Evolutionary conservation across 2,329 filamentous ascomycete species (phyloP), one percentile per base, ranked within the genome.

Genomic region (Paramyrothecium roridum): DNA sequence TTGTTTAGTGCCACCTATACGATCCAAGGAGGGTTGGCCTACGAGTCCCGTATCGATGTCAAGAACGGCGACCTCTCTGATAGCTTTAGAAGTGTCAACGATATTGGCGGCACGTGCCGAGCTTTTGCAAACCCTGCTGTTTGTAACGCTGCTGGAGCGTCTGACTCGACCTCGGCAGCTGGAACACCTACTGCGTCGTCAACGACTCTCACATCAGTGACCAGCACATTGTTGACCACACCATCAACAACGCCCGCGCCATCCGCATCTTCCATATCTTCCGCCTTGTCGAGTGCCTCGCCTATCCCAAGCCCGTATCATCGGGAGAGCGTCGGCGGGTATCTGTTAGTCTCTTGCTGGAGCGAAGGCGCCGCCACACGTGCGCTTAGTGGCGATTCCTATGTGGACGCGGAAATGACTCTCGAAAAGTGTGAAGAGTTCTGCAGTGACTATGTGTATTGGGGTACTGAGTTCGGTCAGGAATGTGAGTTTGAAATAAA

Each of bases 381-480:
- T n/a, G 79, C 80, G 6, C 69, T 83, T 8, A 54, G 58, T 17
- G 75, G 68, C 21, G 69, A 68, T 3, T 59, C 67, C 4, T 76
- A 73, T 51, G 75, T 73, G 20, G 75, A 78, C 58, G 76, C 81
- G 43, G 67, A 68, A 21, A 81, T 81, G 78, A 81, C 79, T 2
- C 65, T 80, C 11, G 77, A 80, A 54, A 70, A 66, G 46, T 82
- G 79, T 63, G 71, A 73, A 68, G 57, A 59, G 2, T 78, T 75
- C 65, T 82, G 79, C 68, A 73, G 70, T 2, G 70, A 68, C 1
- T 81, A 74, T 62, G 67, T 70, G 48, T 80, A 77, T 59, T 82
- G 75, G 69, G 80, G 75, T 3, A 76, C 79, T 7, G 79, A 83
- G 60, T 82, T 78, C 57, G 77, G 78, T 11, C 70, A 76, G 26